Evolutionary conservation across 1,139 yeast species (phyloP), one percentile per base, ranked within the genome.

Genomic region (Taphrina populina): DNA sequence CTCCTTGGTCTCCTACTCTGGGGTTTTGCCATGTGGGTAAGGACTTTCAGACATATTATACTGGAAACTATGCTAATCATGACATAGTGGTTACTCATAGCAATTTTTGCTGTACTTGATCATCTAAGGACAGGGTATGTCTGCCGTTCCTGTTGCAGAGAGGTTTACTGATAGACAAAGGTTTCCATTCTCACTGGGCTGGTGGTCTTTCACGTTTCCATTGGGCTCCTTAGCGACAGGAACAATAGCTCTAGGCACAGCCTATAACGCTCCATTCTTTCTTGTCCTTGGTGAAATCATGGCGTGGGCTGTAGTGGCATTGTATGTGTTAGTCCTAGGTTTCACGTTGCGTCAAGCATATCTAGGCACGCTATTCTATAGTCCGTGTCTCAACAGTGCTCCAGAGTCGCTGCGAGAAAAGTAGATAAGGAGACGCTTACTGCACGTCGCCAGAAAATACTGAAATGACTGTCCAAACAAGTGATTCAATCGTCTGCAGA

Each of bases 171-270:
- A 30, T 17, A 20, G 7, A 4, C 19, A 29, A 20, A 34, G 56
- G 6, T 52, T 52, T 13, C 56, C 56, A 6, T 52, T 52, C 37
- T 41, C 49, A 2, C 23, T 52, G 19, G 56, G 56, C 15, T 52
- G 56, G 56, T 52, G 56, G 56, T 26, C 43, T 5, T 52, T 52
- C 32, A 34, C 46, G 8, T 52, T 52, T n/a, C 56, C 56, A n/a
- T 29, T 41, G 11, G 54, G 46, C 23, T 37, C 46, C 5, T 34
- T 49, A 1, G 54, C 44, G 7, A 37, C 54, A 6, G 54, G 54
- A 11, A 49, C 54, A 7, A 11, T 49, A 15, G 45, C 54, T 6
- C 54, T 49, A n/a, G 54, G 46, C 4, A 33, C 13, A 6, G 33
- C 54, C 11, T 39, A 30, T 24, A 4, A 39, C 8, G 45, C 54